Evolutionary conservation across 257 asterid species (phyloP).

Genomic region (Scutellaria baicalensis): DNA sequence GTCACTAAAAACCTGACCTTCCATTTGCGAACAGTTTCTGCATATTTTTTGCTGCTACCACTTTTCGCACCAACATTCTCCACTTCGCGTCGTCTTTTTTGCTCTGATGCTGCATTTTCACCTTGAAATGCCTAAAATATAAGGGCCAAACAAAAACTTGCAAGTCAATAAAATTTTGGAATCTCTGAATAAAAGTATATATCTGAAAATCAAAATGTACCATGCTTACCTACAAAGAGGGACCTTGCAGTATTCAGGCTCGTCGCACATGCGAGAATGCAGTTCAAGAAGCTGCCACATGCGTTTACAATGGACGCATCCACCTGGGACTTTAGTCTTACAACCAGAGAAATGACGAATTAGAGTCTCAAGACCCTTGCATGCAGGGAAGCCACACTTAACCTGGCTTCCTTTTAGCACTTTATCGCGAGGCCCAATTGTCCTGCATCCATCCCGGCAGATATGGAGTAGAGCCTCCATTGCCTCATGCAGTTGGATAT

Average conservation of each 20-base stretch:
- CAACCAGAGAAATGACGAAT: conserved; percentile 77
- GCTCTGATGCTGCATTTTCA: conserved; percentile 59
- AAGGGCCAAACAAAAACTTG: neutral
- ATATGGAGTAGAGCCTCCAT: conserved; percentile 93
- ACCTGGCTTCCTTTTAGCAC: conserved; percentile 51
- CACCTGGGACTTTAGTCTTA: conserved; percentile 71
- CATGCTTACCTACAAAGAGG: conserved; percentile 81
- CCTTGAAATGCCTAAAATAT: conserved; percentile 67
- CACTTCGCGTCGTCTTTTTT: conserved; percentile 67
- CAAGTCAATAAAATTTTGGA: too few species aligned
- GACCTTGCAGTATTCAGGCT: conserved; percentile 76
- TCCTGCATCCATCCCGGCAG: conserved; percentile 82
- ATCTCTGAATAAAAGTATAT: too few species aligned
- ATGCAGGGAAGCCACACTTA: conserved; percentile 57
- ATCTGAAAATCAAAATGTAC: too few species aligned
- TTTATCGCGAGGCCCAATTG: conserved; percentile 80
- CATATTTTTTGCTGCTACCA: conserved; percentile 47
- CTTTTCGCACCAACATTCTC: conserved; percentile 64
- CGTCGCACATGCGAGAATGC: conserved; percentile 73
- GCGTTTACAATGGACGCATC: conserved; percentile 81
- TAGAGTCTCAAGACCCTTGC: conserved; percentile 77
- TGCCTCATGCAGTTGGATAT: conserved; percentile 78
- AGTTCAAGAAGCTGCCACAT: conserved; percentile 96
- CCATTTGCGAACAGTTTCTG: conserved; percentile 36
- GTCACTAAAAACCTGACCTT: conserved; percentile 25